Conservation (phyloP, 1,284 basidiomycete genomes). For the Abortiporus biennis region DNA sequence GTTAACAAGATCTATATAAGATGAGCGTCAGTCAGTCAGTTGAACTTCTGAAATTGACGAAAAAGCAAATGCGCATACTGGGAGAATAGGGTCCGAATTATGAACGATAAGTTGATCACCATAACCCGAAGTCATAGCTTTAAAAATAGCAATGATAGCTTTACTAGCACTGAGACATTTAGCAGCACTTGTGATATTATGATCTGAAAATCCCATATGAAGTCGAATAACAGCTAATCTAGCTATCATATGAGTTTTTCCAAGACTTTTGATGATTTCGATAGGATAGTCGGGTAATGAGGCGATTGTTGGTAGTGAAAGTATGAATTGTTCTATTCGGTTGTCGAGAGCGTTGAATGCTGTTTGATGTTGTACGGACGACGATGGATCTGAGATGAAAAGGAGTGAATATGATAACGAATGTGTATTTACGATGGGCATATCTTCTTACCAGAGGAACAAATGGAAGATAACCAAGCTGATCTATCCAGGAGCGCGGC, state of each 20-base stretch:
- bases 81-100: neutral
- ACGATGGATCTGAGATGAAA: constrained; percentile 13
- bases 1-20: constrained; percentile 11
- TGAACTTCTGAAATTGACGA: neutral
- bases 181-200: constrained; percentile 7
- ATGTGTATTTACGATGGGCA: neutral
- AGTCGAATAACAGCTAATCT: constrained; percentile 32
- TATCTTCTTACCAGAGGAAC: constrained; percentile 5
- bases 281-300: constrained; percentile 7
- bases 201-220: constrained; percentile 23
- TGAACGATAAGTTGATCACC: neutral
- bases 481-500: constrained; percentile 25
- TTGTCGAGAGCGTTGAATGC: constrained; percentile 29
- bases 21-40: neutral
- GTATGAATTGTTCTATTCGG: constrained; percentile 27
- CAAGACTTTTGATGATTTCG: constrained; percentile 12
- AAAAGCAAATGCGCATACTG: neutral
- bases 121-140: neutral
- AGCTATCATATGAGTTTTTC: constrained; percentile 18
- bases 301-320: constrained; percentile 17
- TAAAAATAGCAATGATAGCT: constrained; percentile 10
- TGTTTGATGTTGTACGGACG: constrained; percentile 13
- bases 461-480: constrained; percentile 9
- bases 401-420: constrained; percentile 3
- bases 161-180: constrained; percentile 13